Base-by-base conservation (phyloP, 441 rosid species). In the Erysimum cheiri region DNA sequence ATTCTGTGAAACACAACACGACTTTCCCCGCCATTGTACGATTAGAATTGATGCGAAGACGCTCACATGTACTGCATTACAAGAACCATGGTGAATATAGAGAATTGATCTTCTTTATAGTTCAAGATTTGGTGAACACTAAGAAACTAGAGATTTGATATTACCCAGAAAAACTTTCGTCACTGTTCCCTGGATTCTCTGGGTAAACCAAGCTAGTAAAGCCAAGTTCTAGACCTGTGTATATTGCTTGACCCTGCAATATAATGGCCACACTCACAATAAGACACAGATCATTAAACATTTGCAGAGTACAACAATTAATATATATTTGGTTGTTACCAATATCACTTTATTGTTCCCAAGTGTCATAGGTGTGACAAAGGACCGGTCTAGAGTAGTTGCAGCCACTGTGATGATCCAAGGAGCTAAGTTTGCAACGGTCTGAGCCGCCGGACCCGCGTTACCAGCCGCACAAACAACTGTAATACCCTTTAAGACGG, bases 371-470 rank as follows among this genome's bases (percentile, higher is more conserved):
- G 70, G 35, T 2, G 82, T 64, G 4, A 67, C 50, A 54, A 80
- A 84, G 39, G 78, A 73, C 59, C 85, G 80, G 35, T 84, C 87
- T 0, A 80, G 64, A 60, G 84, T 78, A 5, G 70, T 77, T 26
- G 85, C 87, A 15, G 83, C 87, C 7, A 84, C 84, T 1, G 81
- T 77, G 5, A 81, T 5, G 8, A 81, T 49, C 87, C 85, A 84
- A 2, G 82, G 87, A 9, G 84, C 82, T 0, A 70, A 68, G 47
- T 81, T 77, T 2, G 15, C 14, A 10, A 81, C 82, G 0, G 82
- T 77, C 10, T 77, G 74, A 36, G 83, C 72, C 3, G 17, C 41
- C 0, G 85, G 84, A 13, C 85, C 83, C 8, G 64, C 43, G 71
- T 81, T 84, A 28, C 62, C 82, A 1, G 75, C 85, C 0, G 76